Conservation (phyloP, 2,329 filamentous ascomycete genomes). For the Aspergillus neoniger region DNA sequence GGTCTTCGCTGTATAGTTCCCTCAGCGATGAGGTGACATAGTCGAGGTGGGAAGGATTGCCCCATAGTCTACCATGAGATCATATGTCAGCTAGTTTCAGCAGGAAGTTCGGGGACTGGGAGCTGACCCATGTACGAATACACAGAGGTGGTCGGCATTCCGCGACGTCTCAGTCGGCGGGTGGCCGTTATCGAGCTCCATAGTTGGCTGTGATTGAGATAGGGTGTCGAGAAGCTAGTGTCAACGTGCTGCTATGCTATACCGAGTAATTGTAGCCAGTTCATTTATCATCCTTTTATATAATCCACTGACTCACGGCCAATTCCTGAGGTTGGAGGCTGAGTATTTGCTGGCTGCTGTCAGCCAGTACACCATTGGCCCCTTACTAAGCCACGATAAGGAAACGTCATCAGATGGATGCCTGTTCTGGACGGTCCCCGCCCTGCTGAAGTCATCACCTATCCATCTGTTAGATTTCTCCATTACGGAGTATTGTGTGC, state of each 20-base stretch:
- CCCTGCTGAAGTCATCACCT: neutral
- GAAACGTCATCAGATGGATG: constrained; percentile 3
- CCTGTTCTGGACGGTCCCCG: neutral
- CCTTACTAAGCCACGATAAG: constrained; percentile 8
- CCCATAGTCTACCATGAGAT: constrained; percentile 54
- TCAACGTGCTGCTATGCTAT: constrained; percentile 1
- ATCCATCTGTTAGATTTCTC: neutral
- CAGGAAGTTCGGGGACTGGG: neutral
- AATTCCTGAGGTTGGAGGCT: neutral
- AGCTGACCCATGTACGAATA: constrained; percentile 63
- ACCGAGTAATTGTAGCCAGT: neutral
- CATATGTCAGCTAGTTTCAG: neutral
- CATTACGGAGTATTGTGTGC: neutral
- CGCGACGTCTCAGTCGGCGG: constrained; percentile 8
- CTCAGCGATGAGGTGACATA: constrained; percentile 56
- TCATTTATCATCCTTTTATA: neutral
- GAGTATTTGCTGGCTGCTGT: constrained; percentile 1
- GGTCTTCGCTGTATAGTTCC: constrained; percentile 51
- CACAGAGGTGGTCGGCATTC: constrained; percentile 57
- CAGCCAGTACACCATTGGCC: neutral
- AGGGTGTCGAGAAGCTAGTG: neutral
- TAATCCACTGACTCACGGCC: neutral
- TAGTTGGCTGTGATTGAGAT: neutral
- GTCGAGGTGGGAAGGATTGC: constrained; percentile 60
- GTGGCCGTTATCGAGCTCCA: constrained; percentile 12